A percentile compares a stretch with the other conserved stretches of the same genome.
These are phyloP conservation scores for Candida tallmaniae DNA, from an alignment of 805 yeast genomes.

Conservation along the genomic window DNA sequence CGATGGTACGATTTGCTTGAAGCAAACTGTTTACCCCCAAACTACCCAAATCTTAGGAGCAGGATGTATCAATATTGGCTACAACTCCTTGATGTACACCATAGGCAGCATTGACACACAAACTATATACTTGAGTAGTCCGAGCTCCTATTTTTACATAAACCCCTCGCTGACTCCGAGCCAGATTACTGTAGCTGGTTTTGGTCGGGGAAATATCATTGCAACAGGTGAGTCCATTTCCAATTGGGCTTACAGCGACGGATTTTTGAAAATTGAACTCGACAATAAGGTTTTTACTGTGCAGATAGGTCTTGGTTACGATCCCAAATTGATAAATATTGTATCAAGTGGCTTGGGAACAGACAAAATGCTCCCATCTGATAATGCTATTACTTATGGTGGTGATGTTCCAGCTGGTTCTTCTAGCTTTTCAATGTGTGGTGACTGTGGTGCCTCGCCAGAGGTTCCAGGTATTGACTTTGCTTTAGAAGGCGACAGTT, in stretches of 20 bases:
- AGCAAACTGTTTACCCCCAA: slow-evolving; percentile 19
- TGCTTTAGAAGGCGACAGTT: not conserved
- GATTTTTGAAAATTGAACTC: too few relatives aligned
- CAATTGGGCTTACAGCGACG: too few relatives aligned
- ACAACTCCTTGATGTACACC: slow-evolving; percentile 13
- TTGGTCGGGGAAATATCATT: slow-evolving; percentile 20
- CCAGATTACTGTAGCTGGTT: slow-evolving; percentile 21
- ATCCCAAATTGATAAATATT: slow-evolving; percentile 2
- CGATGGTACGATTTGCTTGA: slow-evolving; percentile 25
- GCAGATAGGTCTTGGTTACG: slow-evolving; percentile 20
- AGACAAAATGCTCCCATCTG: slow-evolving; percentile 7
- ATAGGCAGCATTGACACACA: slow-evolving; percentile 12
- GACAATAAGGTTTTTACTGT: too few relatives aligned
- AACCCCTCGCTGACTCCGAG: slow-evolving; percentile 13
- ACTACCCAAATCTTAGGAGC: slow-evolving; percentile 17
- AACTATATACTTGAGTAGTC: slow-evolving; percentile 15
- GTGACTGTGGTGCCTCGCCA: slow-evolving; percentile 11
- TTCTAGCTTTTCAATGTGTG: slow-evolving; percentile 13
- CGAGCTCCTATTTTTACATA: slow-evolving; percentile 15
- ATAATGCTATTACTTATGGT: slow-evolving; percentile 11
- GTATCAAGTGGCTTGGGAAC: slow-evolving; percentile 7
- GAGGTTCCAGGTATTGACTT: slow-evolving; percentile 10
- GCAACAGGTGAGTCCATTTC: too few relatives aligned
- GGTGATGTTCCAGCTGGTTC: slow-evolving; percentile 13
- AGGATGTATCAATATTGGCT: slow-evolving; percentile 22